Percentiles rank a stretch among this genome's conserved stretches.
These are phyloP conservation scores for Clavispora carvajalis DNA, from an alignment of 805 yeast species.

Conservation along the genomic window DNA sequence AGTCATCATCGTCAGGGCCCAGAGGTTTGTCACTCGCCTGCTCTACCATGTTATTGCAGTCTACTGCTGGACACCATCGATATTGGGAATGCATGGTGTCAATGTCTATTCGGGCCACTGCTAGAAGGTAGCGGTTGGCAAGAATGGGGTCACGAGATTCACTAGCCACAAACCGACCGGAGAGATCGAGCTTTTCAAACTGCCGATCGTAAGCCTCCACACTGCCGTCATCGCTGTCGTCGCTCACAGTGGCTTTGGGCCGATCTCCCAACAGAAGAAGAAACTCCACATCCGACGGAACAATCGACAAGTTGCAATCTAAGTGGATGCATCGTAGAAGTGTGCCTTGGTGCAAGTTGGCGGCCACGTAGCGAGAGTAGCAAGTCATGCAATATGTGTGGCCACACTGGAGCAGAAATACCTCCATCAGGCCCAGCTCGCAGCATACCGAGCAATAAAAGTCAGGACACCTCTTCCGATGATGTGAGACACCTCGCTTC, in stretches of 20 bases:
- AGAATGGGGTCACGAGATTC: conserved; percentile 5
- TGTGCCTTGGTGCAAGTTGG: conserved; percentile 36
- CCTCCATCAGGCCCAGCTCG: conserved; percentile 35
- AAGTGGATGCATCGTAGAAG: conserved; percentile 66
- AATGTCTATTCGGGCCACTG: conserved; percentile 10
- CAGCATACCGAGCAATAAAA: conserved; percentile 71
- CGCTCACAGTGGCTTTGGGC: background rate
- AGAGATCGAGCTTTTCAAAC: conserved; percentile 4
- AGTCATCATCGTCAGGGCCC: conserved; percentile 5
- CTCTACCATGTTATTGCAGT: conserved; percentile 59
- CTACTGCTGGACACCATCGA: conserved; percentile 84
- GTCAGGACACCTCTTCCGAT: background rate
- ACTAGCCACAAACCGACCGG: background rate
- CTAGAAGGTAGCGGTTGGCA: conserved; percentile 7
- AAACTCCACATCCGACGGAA: conserved; percentile 34
- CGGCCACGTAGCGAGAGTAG: conserved; percentile 54
- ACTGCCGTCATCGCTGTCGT: background rate
- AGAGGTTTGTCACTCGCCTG: conserved; percentile 8
- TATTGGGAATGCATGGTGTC: conserved; percentile 32
- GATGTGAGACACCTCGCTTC: background rate
- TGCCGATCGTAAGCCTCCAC: conserved; percentile 8
- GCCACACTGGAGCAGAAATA: conserved; percentile 57
- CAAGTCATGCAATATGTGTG: conserved; percentile 72
- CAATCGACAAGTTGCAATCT: conserved; percentile 41
- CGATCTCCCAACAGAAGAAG: conserved; percentile 1